Percentiles rank a stretch among this genome's conserved stretches.
phyloP scores from a whole-genome alignment of 768 basidiomycete species.

The Amanita exitialis region DNA sequence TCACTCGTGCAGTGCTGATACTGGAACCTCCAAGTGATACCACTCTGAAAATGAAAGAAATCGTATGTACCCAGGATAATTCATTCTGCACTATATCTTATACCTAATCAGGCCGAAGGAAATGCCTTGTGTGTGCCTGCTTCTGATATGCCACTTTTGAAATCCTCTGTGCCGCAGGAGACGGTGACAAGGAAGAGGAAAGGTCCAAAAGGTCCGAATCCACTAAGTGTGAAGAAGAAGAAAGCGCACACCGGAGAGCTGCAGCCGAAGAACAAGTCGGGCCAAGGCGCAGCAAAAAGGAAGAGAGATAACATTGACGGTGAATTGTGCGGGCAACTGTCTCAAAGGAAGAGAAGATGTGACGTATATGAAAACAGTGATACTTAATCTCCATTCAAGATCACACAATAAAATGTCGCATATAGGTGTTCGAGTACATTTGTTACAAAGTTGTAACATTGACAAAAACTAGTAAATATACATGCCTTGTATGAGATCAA shows the following conservation, averaged over 20 bases:
- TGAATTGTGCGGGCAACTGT: slow-evolving; percentile 8
- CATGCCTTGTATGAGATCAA: background rate
- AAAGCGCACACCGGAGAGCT: slow-evolving; percentile 20
- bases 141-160: slow-evolving; percentile 36
- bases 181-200: slow-evolving; percentile 45
- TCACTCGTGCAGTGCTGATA: slow-evolving; percentile 88
- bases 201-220: slow-evolving; percentile 83
- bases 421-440: background rate
- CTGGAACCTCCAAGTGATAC: slow-evolving; percentile 81
- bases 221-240: slow-evolving; percentile 87
- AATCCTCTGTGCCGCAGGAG: slow-evolving; percentile 24
- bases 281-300: slow-evolving; percentile 6
- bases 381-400: background rate
- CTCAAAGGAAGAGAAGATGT: slow-evolving; percentile 8
- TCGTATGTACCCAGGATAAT: slow-evolving; percentile 26
- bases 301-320: slow-evolving; percentile 10
- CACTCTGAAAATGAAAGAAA: slow-evolving; percentile 60
- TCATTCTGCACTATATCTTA: background rate
- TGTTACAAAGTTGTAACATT: background rate
- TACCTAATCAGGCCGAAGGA: slow-evolving; percentile 45
- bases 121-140: slow-evolving; percentile 41
- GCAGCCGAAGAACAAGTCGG: slow-evolving; percentile 21
- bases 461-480: background rate
- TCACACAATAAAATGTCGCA: background rate
- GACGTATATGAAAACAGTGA: background rate